phyloP scores from a whole-genome alignment of 1,284 basidiomycete genomes.

The Malassezia globosa region DNA sequence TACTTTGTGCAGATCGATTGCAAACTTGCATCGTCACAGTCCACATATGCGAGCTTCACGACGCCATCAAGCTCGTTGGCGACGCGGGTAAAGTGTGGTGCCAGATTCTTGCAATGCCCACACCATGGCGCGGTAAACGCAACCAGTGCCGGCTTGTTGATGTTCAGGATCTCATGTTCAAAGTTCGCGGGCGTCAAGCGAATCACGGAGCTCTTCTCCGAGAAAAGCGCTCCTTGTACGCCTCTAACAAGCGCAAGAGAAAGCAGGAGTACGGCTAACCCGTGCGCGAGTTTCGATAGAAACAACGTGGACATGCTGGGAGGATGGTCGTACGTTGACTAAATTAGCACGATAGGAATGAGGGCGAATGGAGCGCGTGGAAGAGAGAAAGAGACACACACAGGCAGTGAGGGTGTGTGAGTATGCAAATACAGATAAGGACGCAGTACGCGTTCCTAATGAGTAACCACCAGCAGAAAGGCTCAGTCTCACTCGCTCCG shows the following conservation, averaged over 20 bases:
- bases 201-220: constrained; percentile 30
- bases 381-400: no score
- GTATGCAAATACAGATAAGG: no score
- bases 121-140: constrained; percentile 49
- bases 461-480: no score
- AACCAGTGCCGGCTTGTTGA: constrained; percentile 47
- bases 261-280: no score
- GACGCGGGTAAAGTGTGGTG: constrained; percentile 71
- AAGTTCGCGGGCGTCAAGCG: constrained; percentile 27
- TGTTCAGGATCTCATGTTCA: constrained; percentile 35
- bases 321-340: no score
- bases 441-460: no score
- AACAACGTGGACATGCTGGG: no score
- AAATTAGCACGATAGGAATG: no score
- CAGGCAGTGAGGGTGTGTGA: no score
- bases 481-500: no score
- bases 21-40: constrained; percentile 76
- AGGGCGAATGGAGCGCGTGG: no score
- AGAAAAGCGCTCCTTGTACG: constrained; percentile 32
- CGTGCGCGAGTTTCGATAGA: no score
- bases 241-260: neutral
- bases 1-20: constrained; percentile 69
- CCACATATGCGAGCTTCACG: constrained; percentile 75
- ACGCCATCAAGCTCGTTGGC: constrained; percentile 68
- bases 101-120: constrained; percentile 69